Evolutionary conservation across 495 filamentous ascomycete genomes (phyloP).

Genomic region (Xylaria castorea): DNA sequence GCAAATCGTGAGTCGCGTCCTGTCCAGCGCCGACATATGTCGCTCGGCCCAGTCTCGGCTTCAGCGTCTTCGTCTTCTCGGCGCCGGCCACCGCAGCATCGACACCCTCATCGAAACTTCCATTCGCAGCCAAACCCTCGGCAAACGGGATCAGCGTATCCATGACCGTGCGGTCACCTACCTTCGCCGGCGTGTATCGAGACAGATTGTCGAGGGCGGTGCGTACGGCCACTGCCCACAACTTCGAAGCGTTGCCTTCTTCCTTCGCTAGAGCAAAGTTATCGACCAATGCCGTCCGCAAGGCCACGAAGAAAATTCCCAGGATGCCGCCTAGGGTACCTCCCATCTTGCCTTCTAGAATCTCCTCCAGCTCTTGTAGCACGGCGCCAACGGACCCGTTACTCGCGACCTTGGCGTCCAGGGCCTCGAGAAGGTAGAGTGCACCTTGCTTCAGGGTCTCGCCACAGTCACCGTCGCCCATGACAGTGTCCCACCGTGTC

Average conservation of each 20-base stretch:
- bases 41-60: slow-evolving; percentile 62
- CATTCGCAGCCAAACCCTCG: slow-evolving; percentile 49
- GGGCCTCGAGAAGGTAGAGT: slow-evolving; percentile 47
- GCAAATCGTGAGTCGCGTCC: slow-evolving; percentile 51
- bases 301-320: slow-evolving; percentile 64
- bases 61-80: slow-evolving; percentile 60
- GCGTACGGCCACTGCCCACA: slow-evolving; percentile 49
- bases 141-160: slow-evolving; percentile 65
- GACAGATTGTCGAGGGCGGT: slow-evolving; percentile 52
- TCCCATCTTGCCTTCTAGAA: slow-evolving; percentile 65
- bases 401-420: slow-evolving; percentile 43
- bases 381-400: slow-evolving; percentile 58
- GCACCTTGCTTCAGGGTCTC: slow-evolving; percentile 63
- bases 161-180: slow-evolving; percentile 62
- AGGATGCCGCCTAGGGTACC: slow-evolving; percentile 67
- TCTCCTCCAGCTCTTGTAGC: slow-evolving; percentile 60
- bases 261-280: slow-evolving; percentile 42
- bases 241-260: slow-evolving; percentile 37
- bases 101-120: slow-evolving; percentile 57
- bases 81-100: slow-evolving; percentile 61
- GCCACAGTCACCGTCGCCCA: slow-evolving; percentile 72
- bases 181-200: slow-evolving; percentile 56
- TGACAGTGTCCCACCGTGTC: slow-evolving; percentile 67
- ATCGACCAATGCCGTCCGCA: slow-evolving; percentile 55
- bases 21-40: slow-evolving; percentile 62